Percentiles rank a stretch among this genome's conserved stretches.
Evolutionary conservation across 306 rosid species (phyloP).

Genomic region (Lablab purpureus): DNA sequence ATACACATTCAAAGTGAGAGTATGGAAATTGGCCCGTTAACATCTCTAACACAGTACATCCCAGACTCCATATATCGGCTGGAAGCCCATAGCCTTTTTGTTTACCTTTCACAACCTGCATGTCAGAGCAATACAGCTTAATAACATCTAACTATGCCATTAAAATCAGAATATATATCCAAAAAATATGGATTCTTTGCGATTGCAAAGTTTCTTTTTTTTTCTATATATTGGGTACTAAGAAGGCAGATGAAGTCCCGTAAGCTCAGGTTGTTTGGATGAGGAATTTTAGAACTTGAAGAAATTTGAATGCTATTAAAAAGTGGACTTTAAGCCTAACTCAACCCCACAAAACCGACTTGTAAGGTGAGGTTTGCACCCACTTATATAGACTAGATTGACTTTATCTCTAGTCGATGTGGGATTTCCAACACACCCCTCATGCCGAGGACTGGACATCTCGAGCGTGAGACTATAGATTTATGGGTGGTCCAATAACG

Average conservation of each 20-base stretch:
- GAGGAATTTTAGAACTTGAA: no score
- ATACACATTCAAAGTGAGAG: constrained; percentile 67
- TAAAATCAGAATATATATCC: constrained; percentile 20
- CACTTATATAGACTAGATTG: no score
- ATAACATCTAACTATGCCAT: constrained; percentile 7
- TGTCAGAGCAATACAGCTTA: constrained; percentile 38
- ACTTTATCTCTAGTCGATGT: no score
- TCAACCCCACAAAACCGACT: no score
- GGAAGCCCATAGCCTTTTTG: constrained; percentile 85
- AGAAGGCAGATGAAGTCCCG: not conserved
- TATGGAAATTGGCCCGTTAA: constrained; percentile 78
- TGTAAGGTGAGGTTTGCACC: no score
- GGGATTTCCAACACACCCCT: no score
- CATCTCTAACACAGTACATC: constrained; percentile 98
- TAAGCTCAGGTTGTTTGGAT: no score
- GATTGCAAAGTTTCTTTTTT: not conserved
- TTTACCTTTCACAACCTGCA: constrained; percentile 91
- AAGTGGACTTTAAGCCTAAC: no score
- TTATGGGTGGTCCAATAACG: no score
- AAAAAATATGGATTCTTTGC: not conserved
- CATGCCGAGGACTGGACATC: no score
- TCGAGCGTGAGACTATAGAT: no score
- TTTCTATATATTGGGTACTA: not conserved
- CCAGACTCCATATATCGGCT: constrained; percentile 98
- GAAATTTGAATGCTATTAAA: no score